Evolutionary conservation across 768 basidiomycete genomes (phyloP), one percentile per base, ranked within the genome.

Genomic region (Tylopilus subfusipes): DNA sequence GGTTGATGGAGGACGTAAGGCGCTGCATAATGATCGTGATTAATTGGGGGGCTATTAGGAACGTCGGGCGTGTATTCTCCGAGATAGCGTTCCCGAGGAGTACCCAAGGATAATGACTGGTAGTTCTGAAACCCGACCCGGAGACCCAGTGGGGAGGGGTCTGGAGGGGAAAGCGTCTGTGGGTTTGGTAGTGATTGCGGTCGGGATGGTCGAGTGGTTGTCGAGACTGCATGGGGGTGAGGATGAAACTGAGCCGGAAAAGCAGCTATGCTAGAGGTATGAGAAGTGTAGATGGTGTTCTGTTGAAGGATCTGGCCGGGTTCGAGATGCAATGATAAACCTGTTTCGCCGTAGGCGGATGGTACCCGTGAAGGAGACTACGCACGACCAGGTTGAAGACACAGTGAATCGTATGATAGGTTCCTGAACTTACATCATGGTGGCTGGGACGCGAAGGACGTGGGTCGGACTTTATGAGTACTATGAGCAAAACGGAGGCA

Each of bases 261-360:
- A 5, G 55, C 19, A 22, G 48, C 16, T 14, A 57, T 46, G 30
- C 21, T 38, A n/a, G 54, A 45, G 38, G 31, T 4, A 30, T 45
- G 52, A 12, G 57, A 46, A 2, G 50, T 13, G 44, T 65, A 68
- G 10, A 61, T 47, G 29, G 59, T 40, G 22, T 56, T 55, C n/a
- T 70, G 74, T n/a, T 77, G 81, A 27, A 82, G 72, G 34, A 84
- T 71, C 67, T 84, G 81, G 13, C 83, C 83, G 14, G 82, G 83
- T 7, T 72, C 68, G 21, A 84, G 72, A 53, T 79, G 79, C 24
- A 82, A 65, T 30, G 79, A 76, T 36, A 78, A 69, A n/a, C 75
- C 78, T 5, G 33, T n/a, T 38, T 59, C 53, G 31, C 3, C 42
- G 16, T 42, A 33, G 24, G 44, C 2, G 14, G 31, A 52, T 16